A percentile compares a stretch with the other conserved stretches of the same genome.
phyloP scores from a whole-genome alignment of 441 rosid genomes.

The Metrosideros polymorpha region DNA sequence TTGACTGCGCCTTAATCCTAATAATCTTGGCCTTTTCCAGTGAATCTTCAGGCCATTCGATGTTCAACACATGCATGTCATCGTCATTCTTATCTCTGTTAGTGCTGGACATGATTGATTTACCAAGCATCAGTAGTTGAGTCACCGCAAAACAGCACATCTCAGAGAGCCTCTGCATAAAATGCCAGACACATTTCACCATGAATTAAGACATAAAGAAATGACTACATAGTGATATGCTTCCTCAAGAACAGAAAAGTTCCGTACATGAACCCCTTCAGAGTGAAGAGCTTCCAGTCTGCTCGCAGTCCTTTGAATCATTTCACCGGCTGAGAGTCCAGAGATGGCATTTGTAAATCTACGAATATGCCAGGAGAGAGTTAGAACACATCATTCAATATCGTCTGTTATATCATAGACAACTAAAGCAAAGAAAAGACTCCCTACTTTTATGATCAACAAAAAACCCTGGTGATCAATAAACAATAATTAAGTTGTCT shows the following conservation, averaged over 20 bases:
- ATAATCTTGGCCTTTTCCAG: constrained; percentile 75
- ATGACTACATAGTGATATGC: neutral
- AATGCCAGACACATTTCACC: neutral
- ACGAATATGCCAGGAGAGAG: constrained; percentile 14
- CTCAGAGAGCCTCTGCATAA: constrained; percentile 91
- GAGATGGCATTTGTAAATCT: constrained; percentile 78
- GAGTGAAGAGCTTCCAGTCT: constrained; percentile 92
- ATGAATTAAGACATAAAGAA: neutral
- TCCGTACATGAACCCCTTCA: constrained; percentile 90
- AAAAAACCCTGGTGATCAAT: neutral
- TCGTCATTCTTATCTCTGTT: constrained; percentile 58
- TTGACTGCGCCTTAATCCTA: constrained; percentile 53
- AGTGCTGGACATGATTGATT: constrained; percentile 60
- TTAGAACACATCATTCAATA: neutral
- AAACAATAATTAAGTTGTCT: neutral
- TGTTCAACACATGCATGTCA: constrained; percentile 28
- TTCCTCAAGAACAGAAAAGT: constrained; percentile 11
- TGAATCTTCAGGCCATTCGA: constrained; percentile 93
- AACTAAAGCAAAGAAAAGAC: neutral
- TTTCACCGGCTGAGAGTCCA: constrained; percentile 55
- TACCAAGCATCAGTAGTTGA: constrained; percentile 68
- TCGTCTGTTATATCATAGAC: neutral
- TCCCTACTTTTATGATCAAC: neutral
- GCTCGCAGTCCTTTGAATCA: constrained; percentile 73
- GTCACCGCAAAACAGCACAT: constrained; percentile 88